Evolutionary conservation across 208 protist genomes (phyloP).

Genomic region (Acanthamoeba royreba): DNA sequence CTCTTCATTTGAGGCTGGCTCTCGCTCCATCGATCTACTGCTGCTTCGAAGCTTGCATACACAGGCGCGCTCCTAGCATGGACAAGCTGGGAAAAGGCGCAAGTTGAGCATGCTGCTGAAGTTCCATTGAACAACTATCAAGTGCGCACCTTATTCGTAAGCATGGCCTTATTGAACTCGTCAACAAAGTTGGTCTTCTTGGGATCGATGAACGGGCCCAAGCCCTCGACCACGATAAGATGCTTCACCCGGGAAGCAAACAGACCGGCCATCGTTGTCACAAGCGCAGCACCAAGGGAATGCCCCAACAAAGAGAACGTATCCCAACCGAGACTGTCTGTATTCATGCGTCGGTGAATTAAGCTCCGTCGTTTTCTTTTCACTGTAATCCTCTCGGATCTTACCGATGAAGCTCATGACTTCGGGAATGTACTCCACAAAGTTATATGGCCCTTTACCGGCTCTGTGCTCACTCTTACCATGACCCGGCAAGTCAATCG

Average conservation of each 20-base stretch:
- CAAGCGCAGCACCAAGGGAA: not conserved
- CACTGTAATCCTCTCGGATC: too few relatives aligned
- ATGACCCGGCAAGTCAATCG: not conserved
- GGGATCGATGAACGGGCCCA: not conserved
- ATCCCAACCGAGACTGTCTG: not conserved
- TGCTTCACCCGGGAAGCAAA: not conserved
- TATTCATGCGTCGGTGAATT: not conserved
- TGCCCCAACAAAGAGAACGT: not conserved
- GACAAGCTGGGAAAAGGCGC: not conserved
- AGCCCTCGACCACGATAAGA: not conserved
- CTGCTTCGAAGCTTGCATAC: not conserved
- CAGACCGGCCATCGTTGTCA: not conserved
- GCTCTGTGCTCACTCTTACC: not conserved
- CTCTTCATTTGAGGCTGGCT: not conserved
- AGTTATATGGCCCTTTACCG: not conserved
- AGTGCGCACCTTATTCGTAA: not conserved
- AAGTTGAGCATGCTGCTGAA: not conserved
- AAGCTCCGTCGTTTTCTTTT: too few relatives aligned
- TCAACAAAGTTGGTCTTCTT: not conserved
- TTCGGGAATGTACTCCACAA: slow-evolving; percentile 20
- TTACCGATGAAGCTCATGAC: not conserved
- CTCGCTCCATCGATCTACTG: not conserved
- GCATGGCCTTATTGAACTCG: not conserved
- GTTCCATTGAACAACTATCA: not conserved
- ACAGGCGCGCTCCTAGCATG: not conserved